A percentile compares a stretch with the other conserved stretches of the same genome.
Conservation (phyloP, 2,329 filamentous ascomycete species). For the Neonectria faginata region DNA sequence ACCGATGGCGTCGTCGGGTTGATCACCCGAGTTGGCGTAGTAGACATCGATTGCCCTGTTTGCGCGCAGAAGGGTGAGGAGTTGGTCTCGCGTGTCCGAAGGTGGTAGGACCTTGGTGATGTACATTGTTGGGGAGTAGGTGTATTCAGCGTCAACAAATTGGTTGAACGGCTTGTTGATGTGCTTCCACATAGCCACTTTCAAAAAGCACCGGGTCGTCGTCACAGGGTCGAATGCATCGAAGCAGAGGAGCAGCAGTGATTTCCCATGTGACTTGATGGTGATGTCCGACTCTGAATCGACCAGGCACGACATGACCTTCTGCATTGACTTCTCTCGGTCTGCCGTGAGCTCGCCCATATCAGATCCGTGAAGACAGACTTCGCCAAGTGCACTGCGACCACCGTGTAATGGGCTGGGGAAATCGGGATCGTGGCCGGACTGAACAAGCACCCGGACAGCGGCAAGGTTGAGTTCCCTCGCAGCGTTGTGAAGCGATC, state of each 20-base stretch:
- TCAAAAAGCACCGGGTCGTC: constrained; percentile 69
- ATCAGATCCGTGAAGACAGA: constrained; percentile 68
- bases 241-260: constrained; percentile 69
- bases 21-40: constrained; percentile 64
- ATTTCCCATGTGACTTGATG: constrained; percentile 68
- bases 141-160: constrained; percentile 63
- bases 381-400: constrained; percentile 71
- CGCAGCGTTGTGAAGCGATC: constrained; percentile 74
- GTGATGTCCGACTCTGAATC: constrained; percentile 67
- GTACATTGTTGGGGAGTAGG: constrained; percentile 75
- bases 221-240: constrained; percentile 66
- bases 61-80: constrained; percentile 61
- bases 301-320: constrained; percentile 67
- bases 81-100: constrained; percentile 54
- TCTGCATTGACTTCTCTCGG: constrained; percentile 66
- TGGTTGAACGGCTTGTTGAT: constrained; percentile 71
- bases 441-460: constrained; percentile 67
- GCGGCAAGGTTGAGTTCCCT: constrained; percentile 68
- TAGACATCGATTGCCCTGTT: constrained; percentile 66
- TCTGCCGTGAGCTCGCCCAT: constrained; percentile 57
- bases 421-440: constrained; percentile 73
- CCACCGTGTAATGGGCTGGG: constrained; percentile 72
- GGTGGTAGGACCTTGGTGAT: constrained; percentile 59
- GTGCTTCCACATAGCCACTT: constrained; percentile 73
- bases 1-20: constrained; percentile 65